phyloP scores from a whole-genome alignment of 768 basidiomycete genomes.

The Daedalea quercina region DNA sequence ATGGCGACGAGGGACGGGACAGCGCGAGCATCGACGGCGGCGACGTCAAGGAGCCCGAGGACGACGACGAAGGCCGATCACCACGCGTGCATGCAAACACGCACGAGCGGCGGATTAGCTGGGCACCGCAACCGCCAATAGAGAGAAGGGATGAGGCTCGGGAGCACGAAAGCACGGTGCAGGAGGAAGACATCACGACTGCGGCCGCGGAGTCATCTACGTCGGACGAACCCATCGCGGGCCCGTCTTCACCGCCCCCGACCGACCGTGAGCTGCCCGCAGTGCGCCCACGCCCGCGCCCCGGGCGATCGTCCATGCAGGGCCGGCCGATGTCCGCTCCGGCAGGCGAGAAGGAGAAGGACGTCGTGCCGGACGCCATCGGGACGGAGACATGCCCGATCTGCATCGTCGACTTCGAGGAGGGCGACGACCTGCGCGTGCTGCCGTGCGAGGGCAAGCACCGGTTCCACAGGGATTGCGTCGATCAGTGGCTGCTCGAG shows the following conservation, averaged over 20 bases:
- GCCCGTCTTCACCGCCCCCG: background rate
- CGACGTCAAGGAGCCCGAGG: background rate
- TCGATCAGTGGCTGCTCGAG: conserved; percentile 90
- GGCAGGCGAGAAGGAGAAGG: conserved; percentile 21
- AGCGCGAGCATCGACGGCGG: background rate
- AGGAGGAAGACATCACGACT: conserved; percentile 4
- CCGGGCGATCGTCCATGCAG: background rate
- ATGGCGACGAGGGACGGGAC: conserved; percentile 1
- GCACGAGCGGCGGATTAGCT: background rate
- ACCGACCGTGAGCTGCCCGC: background rate
- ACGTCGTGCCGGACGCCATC: conserved; percentile 56
- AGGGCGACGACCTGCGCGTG: conserved; percentile 86
- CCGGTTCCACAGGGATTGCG: conserved; percentile 83
- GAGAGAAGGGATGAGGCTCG: background rate
- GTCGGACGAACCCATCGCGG: background rate
- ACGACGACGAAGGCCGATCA: background rate
- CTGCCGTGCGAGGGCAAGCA: conserved; percentile 91
- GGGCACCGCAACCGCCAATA: background rate
- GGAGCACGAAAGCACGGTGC: conserved; percentile 3
- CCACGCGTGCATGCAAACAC: background rate
- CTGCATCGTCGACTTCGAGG: conserved; percentile 90
- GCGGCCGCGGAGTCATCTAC: background rate
- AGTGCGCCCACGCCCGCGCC: background rate
- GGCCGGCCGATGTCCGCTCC: conserved; percentile 9
- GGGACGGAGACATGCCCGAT: conserved; percentile 90